These are phyloP conservation scores for Aureobasidium melanogenum DNA, from an alignment of 2,329 filamentous ascomycete species.

Conservation along the genomic window DNA sequence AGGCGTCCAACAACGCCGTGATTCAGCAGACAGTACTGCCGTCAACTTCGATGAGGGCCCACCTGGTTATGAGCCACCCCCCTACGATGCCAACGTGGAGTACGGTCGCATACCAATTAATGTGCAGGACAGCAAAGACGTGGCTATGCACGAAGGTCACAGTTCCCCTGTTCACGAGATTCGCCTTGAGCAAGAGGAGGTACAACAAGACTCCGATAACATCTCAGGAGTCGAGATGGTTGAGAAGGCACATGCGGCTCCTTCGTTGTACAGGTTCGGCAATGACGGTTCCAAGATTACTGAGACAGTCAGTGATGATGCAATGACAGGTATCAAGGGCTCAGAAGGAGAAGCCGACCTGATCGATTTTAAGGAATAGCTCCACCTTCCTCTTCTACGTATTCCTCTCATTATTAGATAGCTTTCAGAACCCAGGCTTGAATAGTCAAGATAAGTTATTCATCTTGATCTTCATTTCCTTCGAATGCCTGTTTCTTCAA, in stretches of 20 bases:
- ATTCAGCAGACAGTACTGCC: constrained; percentile 13
- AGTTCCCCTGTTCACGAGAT: constrained; percentile 15
- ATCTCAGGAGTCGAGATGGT: constrained; percentile 19
- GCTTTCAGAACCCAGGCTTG: neutral
- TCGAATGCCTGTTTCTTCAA: constrained; percentile 31
- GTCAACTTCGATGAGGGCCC: constrained; percentile 12
- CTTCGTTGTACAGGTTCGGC: neutral
- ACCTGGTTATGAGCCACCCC: neutral
- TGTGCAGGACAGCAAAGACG: neutral
- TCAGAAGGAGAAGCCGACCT: neutral
- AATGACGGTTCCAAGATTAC: neutral
- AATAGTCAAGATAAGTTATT: no score
- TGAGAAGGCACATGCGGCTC: constrained; percentile 14
- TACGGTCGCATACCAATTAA: neutral
- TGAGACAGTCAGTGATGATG: neutral
- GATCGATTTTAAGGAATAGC: constrained; percentile 5
- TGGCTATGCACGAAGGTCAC: neutral
- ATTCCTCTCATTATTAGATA: neutral
- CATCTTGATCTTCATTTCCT: no score
- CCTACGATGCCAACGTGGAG: neutral
- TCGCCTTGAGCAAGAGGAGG: constrained; percentile 6
- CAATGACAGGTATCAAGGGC: neutral
- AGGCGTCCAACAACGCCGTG: constrained; percentile 9
- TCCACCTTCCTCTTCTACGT: neutral
- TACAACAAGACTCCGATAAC: neutral